Evolutionary conservation across 352 stramenopile genomes (phyloP).

Genomic region (Globisporangium ultimum): DNA sequence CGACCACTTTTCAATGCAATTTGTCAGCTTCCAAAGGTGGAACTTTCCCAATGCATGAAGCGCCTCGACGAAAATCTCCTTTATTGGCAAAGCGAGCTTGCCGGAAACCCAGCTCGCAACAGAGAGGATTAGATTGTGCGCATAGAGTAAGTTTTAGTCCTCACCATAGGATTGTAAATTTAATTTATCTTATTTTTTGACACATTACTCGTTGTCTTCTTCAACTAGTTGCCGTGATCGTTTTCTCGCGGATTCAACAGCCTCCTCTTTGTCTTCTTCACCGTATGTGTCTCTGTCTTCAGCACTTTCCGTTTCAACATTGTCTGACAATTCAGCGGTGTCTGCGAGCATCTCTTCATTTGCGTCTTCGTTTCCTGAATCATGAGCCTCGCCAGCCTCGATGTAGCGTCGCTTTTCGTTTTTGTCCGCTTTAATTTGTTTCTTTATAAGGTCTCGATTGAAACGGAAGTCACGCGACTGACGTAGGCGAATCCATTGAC

Average conservation of each 20-base stretch:
- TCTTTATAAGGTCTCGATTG: constrained; percentile 34
- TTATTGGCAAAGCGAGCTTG: constrained; percentile 71
- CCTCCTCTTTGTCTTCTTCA: constrained; percentile 6
- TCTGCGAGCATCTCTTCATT: constrained; percentile 12
- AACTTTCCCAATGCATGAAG: constrained; percentile 55
- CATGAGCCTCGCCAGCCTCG: constrained; percentile 10
- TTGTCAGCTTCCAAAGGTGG: constrained; percentile 43
- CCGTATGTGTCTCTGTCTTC: constrained; percentile 13
- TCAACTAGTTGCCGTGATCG: not conserved
- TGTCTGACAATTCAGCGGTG: constrained; percentile 5
- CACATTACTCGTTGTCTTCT: not conserved
- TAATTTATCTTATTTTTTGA: constrained; percentile 5
- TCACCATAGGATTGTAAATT: not conserved
- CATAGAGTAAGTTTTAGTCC: not conserved
- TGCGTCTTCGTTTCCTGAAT: constrained; percentile 10
- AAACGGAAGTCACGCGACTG: constrained; percentile 53
- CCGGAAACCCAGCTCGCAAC: constrained; percentile 26
- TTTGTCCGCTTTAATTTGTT: constrained; percentile 19
- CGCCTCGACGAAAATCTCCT: constrained; percentile 66
- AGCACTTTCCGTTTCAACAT: constrained; percentile 14
- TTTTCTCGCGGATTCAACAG: not conserved
- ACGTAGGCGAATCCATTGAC: constrained; percentile 42
- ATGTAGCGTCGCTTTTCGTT: constrained; percentile 14
- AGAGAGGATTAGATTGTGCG: not conserved
- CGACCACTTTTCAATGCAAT: constrained; percentile 68